Conservation (phyloP, 1,284 basidiomycete species). For the Inonotus obliquus region DNA sequence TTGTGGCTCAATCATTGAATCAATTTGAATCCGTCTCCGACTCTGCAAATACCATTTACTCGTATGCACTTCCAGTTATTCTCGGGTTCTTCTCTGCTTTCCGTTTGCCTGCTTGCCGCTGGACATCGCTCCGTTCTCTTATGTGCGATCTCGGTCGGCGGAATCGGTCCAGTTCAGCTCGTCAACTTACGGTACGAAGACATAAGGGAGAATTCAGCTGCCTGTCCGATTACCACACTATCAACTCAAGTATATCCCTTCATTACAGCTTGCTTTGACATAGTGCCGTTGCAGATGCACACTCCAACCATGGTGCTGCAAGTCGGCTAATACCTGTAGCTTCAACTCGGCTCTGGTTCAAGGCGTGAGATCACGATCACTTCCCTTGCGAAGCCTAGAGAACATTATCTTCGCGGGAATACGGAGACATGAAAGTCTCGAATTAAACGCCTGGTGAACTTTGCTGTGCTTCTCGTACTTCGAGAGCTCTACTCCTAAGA, state of each 20-base stretch:
- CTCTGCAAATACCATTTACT: no score
- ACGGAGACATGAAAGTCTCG: not conserved
- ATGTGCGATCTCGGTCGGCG: no score
- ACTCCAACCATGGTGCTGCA: not conserved
- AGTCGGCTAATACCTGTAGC: not conserved
- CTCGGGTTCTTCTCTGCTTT: no score
- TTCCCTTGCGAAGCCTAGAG: not conserved
- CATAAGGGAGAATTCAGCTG: not conserved
- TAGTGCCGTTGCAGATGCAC: not conserved
- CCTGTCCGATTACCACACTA: not conserved
- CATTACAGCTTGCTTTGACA: not conserved
- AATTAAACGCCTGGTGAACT: not conserved
- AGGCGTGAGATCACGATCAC: not conserved
- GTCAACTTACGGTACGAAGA: conserved; percentile 10
- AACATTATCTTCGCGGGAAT: not conserved
- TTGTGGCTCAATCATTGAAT: not conserved
- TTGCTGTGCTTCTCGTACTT: not conserved
- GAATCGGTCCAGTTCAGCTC: no score
- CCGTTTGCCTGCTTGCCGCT: no score
- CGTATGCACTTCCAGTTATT: no score
- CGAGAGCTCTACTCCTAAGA: not conserved
- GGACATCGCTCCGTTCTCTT: no score
- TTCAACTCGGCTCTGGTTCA: not conserved
- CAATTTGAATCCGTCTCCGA: not conserved
- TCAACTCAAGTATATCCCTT: not conserved